A percentile compares a stretch with the other conserved stretches of the same genome.
phyloP scores from a whole-genome alignment of 176 grass and related monocot genomes.

The Carex myosuroides region DNA sequence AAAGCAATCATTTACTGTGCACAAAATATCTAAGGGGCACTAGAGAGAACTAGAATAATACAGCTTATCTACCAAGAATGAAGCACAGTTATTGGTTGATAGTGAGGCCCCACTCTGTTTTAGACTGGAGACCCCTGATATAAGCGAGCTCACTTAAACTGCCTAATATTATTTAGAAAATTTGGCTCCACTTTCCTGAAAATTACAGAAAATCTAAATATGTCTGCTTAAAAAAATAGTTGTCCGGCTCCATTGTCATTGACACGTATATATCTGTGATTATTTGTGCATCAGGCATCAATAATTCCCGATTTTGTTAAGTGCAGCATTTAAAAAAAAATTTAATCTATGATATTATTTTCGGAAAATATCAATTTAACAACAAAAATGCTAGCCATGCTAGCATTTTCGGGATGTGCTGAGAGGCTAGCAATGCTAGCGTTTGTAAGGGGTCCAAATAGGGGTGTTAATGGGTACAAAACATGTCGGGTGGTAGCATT shows the following conservation, averaged over 20 bases:
- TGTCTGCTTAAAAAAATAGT: not conserved
- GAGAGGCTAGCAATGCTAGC: no score
- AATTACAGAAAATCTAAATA: not conserved
- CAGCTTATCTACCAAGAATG: conserved; percentile 4
- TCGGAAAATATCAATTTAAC: no score
- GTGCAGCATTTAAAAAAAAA: no score
- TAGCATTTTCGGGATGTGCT: no score
- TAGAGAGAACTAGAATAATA: not conserved
- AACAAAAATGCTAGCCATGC: no score
- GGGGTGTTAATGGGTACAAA: no score
- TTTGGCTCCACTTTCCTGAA: not conserved
- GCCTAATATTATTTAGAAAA: not conserved
- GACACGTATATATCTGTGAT: no score
- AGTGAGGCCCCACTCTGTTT: not conserved
- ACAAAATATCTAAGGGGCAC: not conserved
- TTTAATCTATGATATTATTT: no score
- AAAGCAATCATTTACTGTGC: not conserved
- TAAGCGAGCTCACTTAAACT: not conserved
- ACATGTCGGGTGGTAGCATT: no score
- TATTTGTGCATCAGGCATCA: not conserved
- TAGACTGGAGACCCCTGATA: not conserved
- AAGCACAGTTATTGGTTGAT: not conserved
- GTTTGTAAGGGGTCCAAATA: no score
- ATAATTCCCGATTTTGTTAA: not conserved
- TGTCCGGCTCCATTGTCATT: not conserved